Evolutionary conservation across 1,284 basidiomycete species (phyloP), one percentile per base, ranked within the genome.

Genomic region (Leccinum subfulvum): DNA sequence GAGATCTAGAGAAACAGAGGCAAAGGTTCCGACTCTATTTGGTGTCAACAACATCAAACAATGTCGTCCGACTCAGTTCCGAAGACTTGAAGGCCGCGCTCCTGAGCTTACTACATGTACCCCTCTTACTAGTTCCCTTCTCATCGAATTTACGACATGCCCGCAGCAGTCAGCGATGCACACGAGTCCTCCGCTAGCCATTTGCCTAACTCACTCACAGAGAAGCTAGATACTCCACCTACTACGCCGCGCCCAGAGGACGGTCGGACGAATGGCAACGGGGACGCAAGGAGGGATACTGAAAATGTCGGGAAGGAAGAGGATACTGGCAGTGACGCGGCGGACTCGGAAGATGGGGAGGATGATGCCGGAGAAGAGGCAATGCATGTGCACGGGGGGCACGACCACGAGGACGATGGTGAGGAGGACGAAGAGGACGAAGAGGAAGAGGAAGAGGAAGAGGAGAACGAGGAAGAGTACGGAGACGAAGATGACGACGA

Each of bases 401-500:
- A 57, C 14, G 49, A 64, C 49, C 53, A 62, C 4, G 62, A 65
- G 35, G 67, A 61, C 9, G 70, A 69, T 3, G 74, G 68, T 0
- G 70, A 66, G 3, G 72, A 70, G 0, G 73, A 71, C 11, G 75
- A 67, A 1, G 68, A 69, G 0, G 75, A 72, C 2, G 73, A 71
- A 0, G 75, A 74, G 0, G 73, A 74, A 14, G 49, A 51, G 3
- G 21, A 21, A 16, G 16, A 52, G 2, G 76, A 77, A n/a, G n/a
- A 52, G 16, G 76, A 77, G 0, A 71, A 69, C 0, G 79, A 77
- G 0, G 78, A 78, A 0, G 80, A 78, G 0, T 82, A 77, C 0
- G 82, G 80, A 0, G 83, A 83, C 0, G 83, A 83, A 0, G 84
- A 83, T 0, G 83, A 83, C 0, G 84, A 82, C 0, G 84, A 84